phyloP scores from a whole-genome alignment of 2,329 filamentous ascomycete genomes.

The Anthostomella pinea region DNA sequence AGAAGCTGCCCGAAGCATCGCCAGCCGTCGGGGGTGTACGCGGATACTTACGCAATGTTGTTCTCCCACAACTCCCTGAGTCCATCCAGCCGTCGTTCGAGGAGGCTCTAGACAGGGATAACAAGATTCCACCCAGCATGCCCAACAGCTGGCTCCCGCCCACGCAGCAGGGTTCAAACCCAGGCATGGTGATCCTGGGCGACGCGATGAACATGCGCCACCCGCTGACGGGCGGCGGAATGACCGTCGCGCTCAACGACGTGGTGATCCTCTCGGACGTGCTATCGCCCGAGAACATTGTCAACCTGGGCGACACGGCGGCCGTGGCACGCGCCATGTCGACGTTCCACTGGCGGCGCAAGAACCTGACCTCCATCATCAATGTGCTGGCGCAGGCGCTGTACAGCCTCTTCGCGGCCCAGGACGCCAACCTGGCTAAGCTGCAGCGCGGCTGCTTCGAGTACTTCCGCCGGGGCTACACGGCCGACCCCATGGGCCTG shows the following conservation, averaged over 20 bases:
- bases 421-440: constrained; percentile 71
- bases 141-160: constrained; percentile 93
- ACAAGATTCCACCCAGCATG: constrained; percentile 78
- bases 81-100: constrained; percentile 70
- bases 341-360: constrained; percentile 83
- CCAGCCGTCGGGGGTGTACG: constrained; percentile 78
- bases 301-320: constrained; percentile 63
- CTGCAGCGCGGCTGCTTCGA: constrained; percentile 88
- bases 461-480: constrained; percentile 78
- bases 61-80: constrained; percentile 74
- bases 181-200: constrained; percentile 78
- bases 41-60: constrained; percentile 74
- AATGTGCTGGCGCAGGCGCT: constrained; percentile 97
- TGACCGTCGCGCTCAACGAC: constrained; percentile 97
- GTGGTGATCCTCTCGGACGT: constrained; percentile 74
- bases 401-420: constrained; percentile 85
- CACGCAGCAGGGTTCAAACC: constrained; percentile 62
- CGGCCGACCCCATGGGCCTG: constrained; percentile 76
- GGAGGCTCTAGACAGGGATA: constrained; percentile 68
- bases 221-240: constrained; percentile 91
- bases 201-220: constrained; percentile 99
- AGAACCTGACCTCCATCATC: constrained; percentile 79
- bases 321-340: constrained; percentile 67
- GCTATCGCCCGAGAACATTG: constrained; percentile 66
- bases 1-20: constrained; percentile 70